Percentiles rank a stretch among this genome's conserved stretches.
phyloP scores from a whole-genome alignment of 2,329 filamentous ascomycete species.

The Fusarium denticulatum region DNA sequence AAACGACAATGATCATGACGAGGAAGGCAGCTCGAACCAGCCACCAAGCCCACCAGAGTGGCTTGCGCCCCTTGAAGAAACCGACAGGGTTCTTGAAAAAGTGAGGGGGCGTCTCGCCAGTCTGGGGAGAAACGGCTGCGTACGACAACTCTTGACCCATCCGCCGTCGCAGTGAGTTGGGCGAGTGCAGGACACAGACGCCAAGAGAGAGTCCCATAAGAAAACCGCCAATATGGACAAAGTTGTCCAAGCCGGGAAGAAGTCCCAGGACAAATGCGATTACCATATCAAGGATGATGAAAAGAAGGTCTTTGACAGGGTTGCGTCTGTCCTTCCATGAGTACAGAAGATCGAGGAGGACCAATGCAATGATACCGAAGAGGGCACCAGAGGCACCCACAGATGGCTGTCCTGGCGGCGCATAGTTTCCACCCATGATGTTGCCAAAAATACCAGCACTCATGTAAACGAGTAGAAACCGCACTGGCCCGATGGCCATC shows the following conservation, averaged over 20 bases:
- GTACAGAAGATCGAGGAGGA: slow-evolving; percentile 89
- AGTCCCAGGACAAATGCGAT: slow-evolving; percentile 94
- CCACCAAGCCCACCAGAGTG: slow-evolving; percentile 99
- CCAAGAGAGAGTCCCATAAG: slow-evolving; percentile 90
- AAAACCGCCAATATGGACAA: slow-evolving; percentile 96
- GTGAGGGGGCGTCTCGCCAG: slow-evolving; percentile 58
- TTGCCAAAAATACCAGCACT: slow-evolving; percentile 94
- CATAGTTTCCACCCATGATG: slow-evolving; percentile 93
- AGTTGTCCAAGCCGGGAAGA: slow-evolving; percentile 94
- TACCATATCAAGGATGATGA: slow-evolving; percentile 84
- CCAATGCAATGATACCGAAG: slow-evolving; percentile 91
- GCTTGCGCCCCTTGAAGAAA: slow-evolving; percentile 93
- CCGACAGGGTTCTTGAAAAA: slow-evolving; percentile 72
- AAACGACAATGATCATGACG: slow-evolving; percentile 82
- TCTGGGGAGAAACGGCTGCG: slow-evolving; percentile 68
- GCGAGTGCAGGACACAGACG: slow-evolving; percentile 87
- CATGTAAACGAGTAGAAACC: slow-evolving; percentile 91
- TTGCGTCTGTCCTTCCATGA: slow-evolving; percentile 84
- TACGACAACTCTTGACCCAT: slow-evolving; percentile 79
- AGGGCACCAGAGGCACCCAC: slow-evolving; percentile 90
- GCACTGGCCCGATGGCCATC: slow-evolving; percentile 83
- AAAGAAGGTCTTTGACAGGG: slow-evolving; percentile 85
- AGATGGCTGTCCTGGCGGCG: slow-evolving; percentile 81
- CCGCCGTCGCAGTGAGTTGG: slow-evolving; percentile 78
- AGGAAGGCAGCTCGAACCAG: slow-evolving; percentile 81